Percentiles rank a stretch among this genome's conserved stretches.
These are phyloP conservation scores for Aphanomyces cochlioides DNA, from an alignment of 352 stramenopile genomes.

Conservation along the genomic window DNA sequence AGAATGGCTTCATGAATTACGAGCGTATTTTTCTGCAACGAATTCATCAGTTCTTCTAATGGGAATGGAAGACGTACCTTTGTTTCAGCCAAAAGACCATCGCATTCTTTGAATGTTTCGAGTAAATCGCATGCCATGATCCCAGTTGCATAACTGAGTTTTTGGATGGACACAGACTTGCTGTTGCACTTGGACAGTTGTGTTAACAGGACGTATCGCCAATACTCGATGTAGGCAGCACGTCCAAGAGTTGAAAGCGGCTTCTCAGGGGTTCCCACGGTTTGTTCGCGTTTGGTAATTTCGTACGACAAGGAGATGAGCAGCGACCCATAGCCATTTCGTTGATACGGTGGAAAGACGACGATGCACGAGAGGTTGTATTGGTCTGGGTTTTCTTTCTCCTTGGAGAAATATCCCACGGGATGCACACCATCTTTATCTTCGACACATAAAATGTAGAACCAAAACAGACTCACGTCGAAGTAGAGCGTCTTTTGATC, in stretches of 20 bases:
- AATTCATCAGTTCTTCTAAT: neutral
- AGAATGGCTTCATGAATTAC: neutral
- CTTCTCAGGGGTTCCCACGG: slow-evolving; percentile 88
- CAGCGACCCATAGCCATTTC: slow-evolving; percentile 88
- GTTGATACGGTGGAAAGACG: slow-evolving; percentile 83
- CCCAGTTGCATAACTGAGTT: neutral
- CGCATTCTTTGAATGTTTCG: neutral
- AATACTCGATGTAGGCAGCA: slow-evolving; percentile 54
- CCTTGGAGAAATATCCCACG: slow-evolving; percentile 91
- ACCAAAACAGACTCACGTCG: slow-evolving; percentile 90
- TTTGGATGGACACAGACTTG: slow-evolving; percentile 6
- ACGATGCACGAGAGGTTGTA: slow-evolving; percentile 93
- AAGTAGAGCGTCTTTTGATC: slow-evolving; percentile 93
- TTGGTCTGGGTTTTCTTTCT: slow-evolving; percentile 84
- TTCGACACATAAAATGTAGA: slow-evolving; percentile 88
- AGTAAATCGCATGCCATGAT: neutral
- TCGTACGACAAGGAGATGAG: slow-evolving; percentile 91
- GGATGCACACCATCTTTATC: slow-evolving; percentile 77
- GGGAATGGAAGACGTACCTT: neutral
- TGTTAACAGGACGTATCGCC: slow-evolving; percentile 55
- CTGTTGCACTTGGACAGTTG: slow-evolving; percentile 44
- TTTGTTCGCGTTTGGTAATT: slow-evolving; percentile 86
- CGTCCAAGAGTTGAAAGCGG: slow-evolving; percentile 86
- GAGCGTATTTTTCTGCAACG: neutral
- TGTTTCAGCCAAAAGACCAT: neutral